Conservation (phyloP, 2,329 filamentous ascomycete genomes). For the Tolypocladium tropicale region DNA sequence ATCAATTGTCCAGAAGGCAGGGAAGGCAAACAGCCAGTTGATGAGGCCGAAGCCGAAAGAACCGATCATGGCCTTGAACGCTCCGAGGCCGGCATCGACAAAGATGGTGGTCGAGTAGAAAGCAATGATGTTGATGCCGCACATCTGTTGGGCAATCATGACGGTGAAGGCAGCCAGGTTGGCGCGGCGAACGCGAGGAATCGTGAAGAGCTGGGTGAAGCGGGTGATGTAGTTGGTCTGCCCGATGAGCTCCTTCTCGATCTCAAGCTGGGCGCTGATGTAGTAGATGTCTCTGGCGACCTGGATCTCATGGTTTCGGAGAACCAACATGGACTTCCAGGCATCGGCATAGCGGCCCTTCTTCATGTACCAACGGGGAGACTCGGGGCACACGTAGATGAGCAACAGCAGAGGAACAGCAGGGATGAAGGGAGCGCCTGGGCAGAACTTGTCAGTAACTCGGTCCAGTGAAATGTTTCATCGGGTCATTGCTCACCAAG, state of each 20-base stretch:
- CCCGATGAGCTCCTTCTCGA: slow-evolving; percentile 27
- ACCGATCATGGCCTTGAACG: slow-evolving; percentile 40
- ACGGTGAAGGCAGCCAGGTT: slow-evolving; percentile 68
- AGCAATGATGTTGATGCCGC: slow-evolving; percentile 58
- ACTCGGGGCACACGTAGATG: slow-evolving; percentile 55
- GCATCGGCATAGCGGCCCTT: slow-evolving; percentile 51
- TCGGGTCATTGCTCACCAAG: slow-evolving; percentile 27
- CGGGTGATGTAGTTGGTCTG: slow-evolving; percentile 33
- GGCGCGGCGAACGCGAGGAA: slow-evolving; percentile 59
- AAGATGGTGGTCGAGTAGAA: slow-evolving; percentile 62
- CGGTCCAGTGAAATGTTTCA: too few species aligned
- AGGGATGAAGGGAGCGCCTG: slow-evolving; percentile 46
- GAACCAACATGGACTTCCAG: slow-evolving; percentile 40
- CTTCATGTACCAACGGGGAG: slow-evolving; percentile 55
- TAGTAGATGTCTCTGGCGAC: slow-evolving; percentile 52
- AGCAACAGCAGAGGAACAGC: slow-evolving; percentile 40
- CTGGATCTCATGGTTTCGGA: slow-evolving; percentile 44
- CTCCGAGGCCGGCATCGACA: slow-evolving; percentile 41
- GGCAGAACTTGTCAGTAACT: background rate
- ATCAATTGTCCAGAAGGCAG: slow-evolving; percentile 57
- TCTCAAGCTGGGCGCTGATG: slow-evolving; percentile 30
- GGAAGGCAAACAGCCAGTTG: slow-evolving; percentile 58
- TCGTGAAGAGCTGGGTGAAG: slow-evolving; percentile 52
- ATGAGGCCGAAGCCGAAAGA: slow-evolving; percentile 42
- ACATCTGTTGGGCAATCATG: slow-evolving; percentile 71